phyloP scores from a whole-genome alignment of 139 green algal species.

The Volvox reticuliferus region DNA sequence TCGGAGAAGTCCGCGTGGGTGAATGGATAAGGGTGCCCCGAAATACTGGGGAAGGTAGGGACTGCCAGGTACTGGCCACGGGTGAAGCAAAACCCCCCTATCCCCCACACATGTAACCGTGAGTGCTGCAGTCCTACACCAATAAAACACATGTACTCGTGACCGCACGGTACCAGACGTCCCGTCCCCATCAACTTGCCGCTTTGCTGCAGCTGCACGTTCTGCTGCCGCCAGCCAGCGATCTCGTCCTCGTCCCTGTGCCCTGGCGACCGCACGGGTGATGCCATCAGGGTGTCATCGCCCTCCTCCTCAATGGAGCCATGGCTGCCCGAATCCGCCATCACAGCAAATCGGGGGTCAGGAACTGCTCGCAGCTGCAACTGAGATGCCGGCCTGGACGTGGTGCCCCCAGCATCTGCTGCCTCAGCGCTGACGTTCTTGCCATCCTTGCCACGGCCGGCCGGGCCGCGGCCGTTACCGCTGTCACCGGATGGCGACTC shows the following conservation, averaged over 20 bases:
- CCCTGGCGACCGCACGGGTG: not conserved
- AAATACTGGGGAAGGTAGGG: no score
- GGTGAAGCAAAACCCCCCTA: no score
- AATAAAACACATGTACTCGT: no score
- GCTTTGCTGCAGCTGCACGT: not conserved
- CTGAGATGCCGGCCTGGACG: not conserved
- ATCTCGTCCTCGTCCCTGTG: not conserved
- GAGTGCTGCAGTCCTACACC: no score
- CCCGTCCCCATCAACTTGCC: not conserved
- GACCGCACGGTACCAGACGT: not conserved
- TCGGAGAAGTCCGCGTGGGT: no score
- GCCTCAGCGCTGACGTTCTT: not conserved
- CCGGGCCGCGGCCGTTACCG: no score
- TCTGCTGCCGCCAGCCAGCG: not conserved
- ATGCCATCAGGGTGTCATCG: conserved; percentile 8
- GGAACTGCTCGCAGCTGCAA: not conserved
- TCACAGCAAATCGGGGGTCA: not conserved
- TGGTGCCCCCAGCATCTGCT: not conserved
- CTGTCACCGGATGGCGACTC: not conserved
- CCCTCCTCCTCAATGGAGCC: conserved; percentile 24
- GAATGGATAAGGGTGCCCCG: no score
- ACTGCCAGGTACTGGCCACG: no score
- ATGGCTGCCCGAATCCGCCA: not conserved
- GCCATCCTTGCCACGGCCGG: not conserved
- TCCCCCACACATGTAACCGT: no score